Conservation (phyloP, 306 rosid genomes). For the Ammopiptanthus mongolicus region DNA sequence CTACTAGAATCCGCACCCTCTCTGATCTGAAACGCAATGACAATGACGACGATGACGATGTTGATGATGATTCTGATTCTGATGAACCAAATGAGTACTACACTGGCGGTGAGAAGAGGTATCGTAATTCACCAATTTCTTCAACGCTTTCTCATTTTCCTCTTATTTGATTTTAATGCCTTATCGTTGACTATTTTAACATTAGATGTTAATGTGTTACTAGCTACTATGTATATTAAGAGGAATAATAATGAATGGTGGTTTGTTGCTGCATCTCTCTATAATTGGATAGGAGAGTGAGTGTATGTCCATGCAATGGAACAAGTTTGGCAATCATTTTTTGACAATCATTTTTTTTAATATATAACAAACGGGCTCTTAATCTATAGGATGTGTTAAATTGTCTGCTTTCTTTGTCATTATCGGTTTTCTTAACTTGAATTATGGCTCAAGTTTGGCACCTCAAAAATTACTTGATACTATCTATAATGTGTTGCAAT, state of each 20-base stretch:
- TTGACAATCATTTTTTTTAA: no score
- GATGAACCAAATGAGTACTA: constrained; percentile 79
- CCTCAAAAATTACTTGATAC: neutral
- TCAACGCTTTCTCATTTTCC: neutral
- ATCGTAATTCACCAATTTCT: neutral
- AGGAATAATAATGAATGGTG: neutral
- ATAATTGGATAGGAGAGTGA: neutral
- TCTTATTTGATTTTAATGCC: neutral
- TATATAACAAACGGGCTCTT: no score
- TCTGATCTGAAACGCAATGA: constrained; percentile 55
- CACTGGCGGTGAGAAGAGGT: constrained; percentile 95
- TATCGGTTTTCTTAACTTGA: neutral
- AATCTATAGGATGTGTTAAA: neutral
- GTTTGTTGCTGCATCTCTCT: neutral
- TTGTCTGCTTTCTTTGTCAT: neutral
- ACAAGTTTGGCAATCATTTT: no score
- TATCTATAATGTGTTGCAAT: neutral
- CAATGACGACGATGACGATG: constrained; percentile 25
- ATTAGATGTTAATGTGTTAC: neutral
- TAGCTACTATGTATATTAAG: neutral
- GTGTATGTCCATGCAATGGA: neutral
- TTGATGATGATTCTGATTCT: constrained; percentile 45
- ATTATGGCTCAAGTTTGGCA: neutral
- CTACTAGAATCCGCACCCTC: constrained; percentile 50
- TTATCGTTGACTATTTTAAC: neutral